Evolutionary conservation across 257 asterid genomes (phyloP).

Genomic region (Solanum pennellii): DNA sequence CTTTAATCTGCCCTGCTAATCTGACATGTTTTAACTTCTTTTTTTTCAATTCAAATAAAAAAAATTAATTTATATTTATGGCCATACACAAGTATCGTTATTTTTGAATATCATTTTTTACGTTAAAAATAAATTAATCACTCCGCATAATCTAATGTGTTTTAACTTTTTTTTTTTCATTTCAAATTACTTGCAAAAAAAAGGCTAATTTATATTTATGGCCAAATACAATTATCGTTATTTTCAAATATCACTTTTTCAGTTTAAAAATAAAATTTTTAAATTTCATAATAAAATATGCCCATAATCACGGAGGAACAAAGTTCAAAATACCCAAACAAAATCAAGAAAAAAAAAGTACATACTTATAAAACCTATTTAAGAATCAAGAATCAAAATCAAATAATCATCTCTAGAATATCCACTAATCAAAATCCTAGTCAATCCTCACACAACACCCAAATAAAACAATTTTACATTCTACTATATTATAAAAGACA

Average conservation of each 20-base stretch:
- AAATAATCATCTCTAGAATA: background rate
- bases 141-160: rapidly evolving
- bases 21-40: no score
- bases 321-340: background rate
- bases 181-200: no score
- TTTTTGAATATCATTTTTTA: no score
- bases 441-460: background rate
- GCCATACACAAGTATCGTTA: background rate
- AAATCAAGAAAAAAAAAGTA: no score
- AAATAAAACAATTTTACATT: background rate
- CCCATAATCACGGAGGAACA: background rate
- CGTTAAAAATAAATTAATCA: no score
- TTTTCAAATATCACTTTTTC: no score
- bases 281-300: background rate
- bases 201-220: no score
- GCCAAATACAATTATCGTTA: background rate
- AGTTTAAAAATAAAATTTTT: no score
- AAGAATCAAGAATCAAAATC: background rate
- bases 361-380: background rate
- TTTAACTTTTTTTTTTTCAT: no score
- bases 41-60: no score
- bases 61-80: no score
- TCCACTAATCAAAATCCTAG: background rate
- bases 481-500: no score
- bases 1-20: rapidly evolving